Base-by-base conservation (phyloP, 208 protist genomes). In the Trypanosoma mega region DNA sequence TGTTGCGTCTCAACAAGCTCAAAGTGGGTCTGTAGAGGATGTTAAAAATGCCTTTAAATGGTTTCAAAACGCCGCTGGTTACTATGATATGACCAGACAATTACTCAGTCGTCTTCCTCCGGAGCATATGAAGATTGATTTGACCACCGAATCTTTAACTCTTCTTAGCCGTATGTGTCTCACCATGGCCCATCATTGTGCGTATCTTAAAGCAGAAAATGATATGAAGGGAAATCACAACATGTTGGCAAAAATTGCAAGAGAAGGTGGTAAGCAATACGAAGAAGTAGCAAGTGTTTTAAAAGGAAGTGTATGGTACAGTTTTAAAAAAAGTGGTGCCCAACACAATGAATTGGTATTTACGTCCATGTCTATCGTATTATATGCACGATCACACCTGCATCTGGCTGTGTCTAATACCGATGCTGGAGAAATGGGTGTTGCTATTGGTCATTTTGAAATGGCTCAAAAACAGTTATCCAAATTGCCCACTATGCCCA, bases 51-150 rank as follows among this genome's bases (percentile, higher is more conserved):
- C 85, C 1, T 92, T 78, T 67, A 80, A 78, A 18, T 44, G 71
- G 48, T 94, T 91, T 55, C 88, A 88, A 61, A 75, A 81, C 41
- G 88, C 88, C 1, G 85, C 88, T 2, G 88, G 88, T 3, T 94
- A 90, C 57, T 94, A 90, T 65, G 69, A 69, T 12, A 88, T 90
- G 66, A 73, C 80, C 2, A 64, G 72, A 30, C 53, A 58, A 9
- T 74, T 92, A 44, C 33, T 82, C n/a, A 51, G 52, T 23, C 82
- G 82, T 31, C 68, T 90, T 7, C 80, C 84, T 20, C 47, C 88
- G 2, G 82, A 90, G 31, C 72, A 85, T 57, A 64, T 75, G 14
- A 80, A 84, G 60, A 70, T 73, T 20, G 88, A 94, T 62, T 69
- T 94, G 44, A 75, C 76, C 57, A 52, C 47, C 4, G 72, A 82